Evolutionary conservation across 768 basidiomycete genomes (phyloP), one percentile per base, ranked within the genome.

Genomic region (Xanthoconium purpureum): DNA sequence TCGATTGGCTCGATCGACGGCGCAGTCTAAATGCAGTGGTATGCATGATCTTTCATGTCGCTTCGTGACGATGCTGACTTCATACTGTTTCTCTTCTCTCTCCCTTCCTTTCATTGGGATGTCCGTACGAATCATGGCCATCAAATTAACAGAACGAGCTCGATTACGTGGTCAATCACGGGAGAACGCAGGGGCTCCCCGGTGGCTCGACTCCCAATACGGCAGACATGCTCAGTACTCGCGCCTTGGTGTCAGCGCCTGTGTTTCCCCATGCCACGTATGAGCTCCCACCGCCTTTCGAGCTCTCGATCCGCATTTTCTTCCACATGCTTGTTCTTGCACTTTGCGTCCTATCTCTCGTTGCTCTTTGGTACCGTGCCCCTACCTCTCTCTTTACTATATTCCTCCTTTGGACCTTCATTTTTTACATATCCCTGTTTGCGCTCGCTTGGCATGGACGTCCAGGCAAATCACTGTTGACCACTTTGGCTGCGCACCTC

Each of bases 1-100:
- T 89, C 48, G 89, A 89, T 66, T 92, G 91, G 91, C 74, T 91
- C 35, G 80, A 86, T 54, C 81, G 87, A 49, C 78, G 91, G 50
- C 80, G 89, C 55, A 89, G 85, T 66, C 72, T 87, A 32, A 85
- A 83, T 64, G 79, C 81, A 54, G 82, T 87, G 74, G 89, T 91
- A 68, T 66, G 85, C 74, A 55, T 55, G 51, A 46, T 35, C 50
- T 59, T 55, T 60, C 55, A 64, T 53, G 52, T 58, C 47, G 52
- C 52, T 57, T 55, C 49, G 47, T 58, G 50, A 63, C 24, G 57
- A 63, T 56, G 47, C 64, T 71, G 56, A 70, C 60, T 55, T 59
- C 24, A 49, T 52, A 9, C 37, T 18, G 40, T 57, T 66, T 55
- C 30, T 52, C 54, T 36, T 47, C 44, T 37, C 20, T 29, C 50